Evolutionary conservation across 1,284 basidiomycete genomes (phyloP).

Genomic region (Garcileccinum viscosum): DNA sequence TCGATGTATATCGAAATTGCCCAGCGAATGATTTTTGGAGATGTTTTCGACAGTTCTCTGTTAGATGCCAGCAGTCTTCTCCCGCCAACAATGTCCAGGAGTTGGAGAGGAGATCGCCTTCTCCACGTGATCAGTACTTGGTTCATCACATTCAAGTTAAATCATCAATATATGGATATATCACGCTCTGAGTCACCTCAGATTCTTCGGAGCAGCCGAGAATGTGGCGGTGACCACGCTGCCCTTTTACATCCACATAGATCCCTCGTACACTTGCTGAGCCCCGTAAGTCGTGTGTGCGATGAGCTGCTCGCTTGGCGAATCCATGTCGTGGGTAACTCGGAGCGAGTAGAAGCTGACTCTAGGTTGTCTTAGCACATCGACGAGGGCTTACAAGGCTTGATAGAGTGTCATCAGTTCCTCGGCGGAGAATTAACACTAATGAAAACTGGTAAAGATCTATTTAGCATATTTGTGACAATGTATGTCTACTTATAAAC

Average conservation of each 20-base stretch:
- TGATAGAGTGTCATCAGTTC: too few relatives aligned
- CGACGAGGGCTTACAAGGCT: too few relatives aligned
- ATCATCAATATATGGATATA: not conserved
- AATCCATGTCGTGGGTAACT: too few relatives aligned
- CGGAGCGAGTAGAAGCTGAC: too few relatives aligned
- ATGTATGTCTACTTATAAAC: too few relatives aligned
- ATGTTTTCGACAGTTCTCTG: not conserved
- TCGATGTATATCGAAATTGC: not conserved
- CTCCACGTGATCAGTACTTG: not conserved
- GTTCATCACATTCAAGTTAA: too few relatives aligned
- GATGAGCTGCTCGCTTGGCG: not conserved
- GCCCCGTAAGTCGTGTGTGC: not conserved
- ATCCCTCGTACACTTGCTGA: not conserved
- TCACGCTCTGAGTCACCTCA: not conserved
- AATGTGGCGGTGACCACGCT: not conserved
- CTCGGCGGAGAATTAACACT: too few relatives aligned
- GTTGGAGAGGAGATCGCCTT: not conserved
- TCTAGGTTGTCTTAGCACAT: too few relatives aligned
- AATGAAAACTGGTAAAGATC: too few relatives aligned
- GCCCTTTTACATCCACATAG: not conserved
- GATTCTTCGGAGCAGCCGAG: not conserved
- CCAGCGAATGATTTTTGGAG: not conserved
- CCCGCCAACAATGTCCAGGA: not conserved
- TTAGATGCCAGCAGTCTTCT: not conserved
- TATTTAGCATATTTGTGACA: too few relatives aligned